phyloP scores from a whole-genome alignment of 2,329 filamentous ascomycete species.

The Xylariomycetidae sp. region DNA sequence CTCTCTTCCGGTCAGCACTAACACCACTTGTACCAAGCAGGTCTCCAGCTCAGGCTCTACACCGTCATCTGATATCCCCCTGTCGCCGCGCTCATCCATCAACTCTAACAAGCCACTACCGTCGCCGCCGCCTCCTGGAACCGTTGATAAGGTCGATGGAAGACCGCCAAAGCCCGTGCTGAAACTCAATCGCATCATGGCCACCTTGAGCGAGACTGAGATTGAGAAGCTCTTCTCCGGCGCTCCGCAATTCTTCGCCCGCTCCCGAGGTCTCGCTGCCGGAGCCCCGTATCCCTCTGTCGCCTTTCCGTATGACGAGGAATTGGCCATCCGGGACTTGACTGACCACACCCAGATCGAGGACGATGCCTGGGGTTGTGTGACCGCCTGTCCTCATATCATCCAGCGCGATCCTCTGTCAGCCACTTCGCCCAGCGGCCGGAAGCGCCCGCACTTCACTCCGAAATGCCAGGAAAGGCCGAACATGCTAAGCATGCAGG shows the following conservation, averaged over 20 bases:
- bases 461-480: constrained; percentile 56
- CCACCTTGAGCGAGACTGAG: constrained; percentile 51
- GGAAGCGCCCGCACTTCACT: constrained; percentile 51
- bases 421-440: constrained; percentile 35
- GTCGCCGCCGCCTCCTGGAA: constrained; percentile 40
- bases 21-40: constrained; percentile 11
- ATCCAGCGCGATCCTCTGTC: constrained; percentile 41
- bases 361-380: constrained; percentile 55
- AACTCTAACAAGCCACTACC: constrained; percentile 54
- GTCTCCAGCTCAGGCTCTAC: constrained; percentile 15
- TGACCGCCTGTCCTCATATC: constrained; percentile 59
- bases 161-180: constrained; percentile 38
- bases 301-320: constrained; percentile 62
- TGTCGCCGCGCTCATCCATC: constrained; percentile 29
- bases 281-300: constrained; percentile 57
- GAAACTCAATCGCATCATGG: constrained; percentile 53
- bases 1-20: constrained; percentile 7
- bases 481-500: constrained; percentile 68
- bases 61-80: constrained; percentile 18
- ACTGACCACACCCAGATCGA: constrained; percentile 60
- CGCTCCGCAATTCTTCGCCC: constrained; percentile 66
- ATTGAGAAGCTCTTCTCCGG: constrained; percentile 68
- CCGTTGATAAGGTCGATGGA: constrained; percentile 32
- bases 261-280: constrained; percentile 52
- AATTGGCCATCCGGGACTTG: constrained; percentile 54